Conservation (phyloP, 2,329 filamentous ascomycete genomes). For the Alternaria sp. region DNA sequence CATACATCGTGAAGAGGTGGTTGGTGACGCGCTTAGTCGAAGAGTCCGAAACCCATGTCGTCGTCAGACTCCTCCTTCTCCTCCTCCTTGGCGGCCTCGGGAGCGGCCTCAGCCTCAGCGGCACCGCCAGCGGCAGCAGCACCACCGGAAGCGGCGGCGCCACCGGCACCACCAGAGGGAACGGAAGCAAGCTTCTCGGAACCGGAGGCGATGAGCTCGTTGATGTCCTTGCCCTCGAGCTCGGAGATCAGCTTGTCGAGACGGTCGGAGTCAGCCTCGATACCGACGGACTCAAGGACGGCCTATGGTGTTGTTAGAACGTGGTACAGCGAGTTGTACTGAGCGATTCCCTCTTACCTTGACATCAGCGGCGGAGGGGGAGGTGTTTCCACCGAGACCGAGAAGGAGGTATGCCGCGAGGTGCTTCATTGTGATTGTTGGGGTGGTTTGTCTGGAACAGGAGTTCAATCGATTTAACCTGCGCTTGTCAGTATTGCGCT, state of each 20-base stretch:
- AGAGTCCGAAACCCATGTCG: constrained; percentile 77
- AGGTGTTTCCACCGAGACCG: constrained; percentile 88
- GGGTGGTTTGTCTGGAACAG: constrained; percentile 63
- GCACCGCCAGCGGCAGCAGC: constrained; percentile 72
- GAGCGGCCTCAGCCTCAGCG: constrained; percentile 51
- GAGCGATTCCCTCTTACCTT: constrained; percentile 28
- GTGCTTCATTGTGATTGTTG: constrained; percentile 90
- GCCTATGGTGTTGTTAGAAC: constrained; percentile 57
- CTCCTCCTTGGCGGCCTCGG: constrained; percentile 69
- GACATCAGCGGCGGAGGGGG: constrained; percentile 84
- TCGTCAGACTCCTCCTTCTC: constrained; percentile 80
- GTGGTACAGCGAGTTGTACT: not conserved
- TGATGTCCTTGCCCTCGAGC: constrained; percentile 89
- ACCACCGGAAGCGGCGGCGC: constrained; percentile 68
- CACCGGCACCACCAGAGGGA: constrained; percentile 85
- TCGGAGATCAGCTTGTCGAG: constrained; percentile 86
- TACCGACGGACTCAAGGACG: constrained; percentile 92
- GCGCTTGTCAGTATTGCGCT: constrained; percentile 26
- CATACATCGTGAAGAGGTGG: constrained; percentile 35
- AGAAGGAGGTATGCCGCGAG: constrained; percentile 99
- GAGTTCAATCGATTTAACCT: constrained; percentile 92
- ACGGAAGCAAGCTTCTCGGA: constrained; percentile 95
- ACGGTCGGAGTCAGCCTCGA: constrained; percentile 87
- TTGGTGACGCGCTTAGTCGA: constrained; percentile 60
- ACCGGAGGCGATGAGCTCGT: constrained; percentile 93